These are phyloP conservation scores for Syzygium oleosum DNA, from an alignment of 345 rosid genomes.

Conservation along the genomic window DNA sequence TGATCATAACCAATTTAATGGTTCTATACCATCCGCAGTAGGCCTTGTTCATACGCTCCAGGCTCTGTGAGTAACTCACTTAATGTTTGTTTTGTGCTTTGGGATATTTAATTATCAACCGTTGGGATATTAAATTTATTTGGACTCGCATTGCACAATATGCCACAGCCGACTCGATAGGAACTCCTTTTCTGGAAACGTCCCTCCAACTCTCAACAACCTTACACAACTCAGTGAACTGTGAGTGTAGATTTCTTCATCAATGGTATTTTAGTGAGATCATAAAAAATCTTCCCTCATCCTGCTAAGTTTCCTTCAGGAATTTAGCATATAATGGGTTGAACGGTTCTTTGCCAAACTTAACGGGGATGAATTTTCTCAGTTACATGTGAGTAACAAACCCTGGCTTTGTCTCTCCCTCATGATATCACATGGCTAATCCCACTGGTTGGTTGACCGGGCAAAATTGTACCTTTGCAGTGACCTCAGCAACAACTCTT, in stretches of 20 bases:
- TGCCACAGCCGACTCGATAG: conserved; percentile 28
- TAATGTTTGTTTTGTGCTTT: background rate
- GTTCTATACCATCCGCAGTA: conserved; percentile 21
- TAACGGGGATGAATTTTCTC: conserved; percentile 19
- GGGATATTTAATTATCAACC: background rate
- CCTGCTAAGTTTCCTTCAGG: conserved; percentile 10
- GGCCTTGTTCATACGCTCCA: conserved; percentile 15
- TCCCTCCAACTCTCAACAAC: conserved; percentile 18
- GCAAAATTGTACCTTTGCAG: conserved; percentile 12
- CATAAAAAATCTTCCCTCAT: background rate
- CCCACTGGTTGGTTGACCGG: background rate
- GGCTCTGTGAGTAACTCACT: conserved; percentile 26
- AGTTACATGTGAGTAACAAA: conserved; percentile 24
- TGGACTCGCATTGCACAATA: background rate
- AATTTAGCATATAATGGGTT: conserved; percentile 20
- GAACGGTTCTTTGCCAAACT: conserved; percentile 28
- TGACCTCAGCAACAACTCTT: conserved; percentile 34
- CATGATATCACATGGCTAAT: background rate
- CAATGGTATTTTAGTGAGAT: background rate
- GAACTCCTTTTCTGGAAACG: conserved; percentile 19
- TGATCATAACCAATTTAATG: conserved; percentile 23
- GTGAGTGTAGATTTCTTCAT: conserved; percentile 17
- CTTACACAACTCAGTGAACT: conserved; percentile 14
- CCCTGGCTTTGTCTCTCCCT: background rate
- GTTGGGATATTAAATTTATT: background rate